phyloP scores from a whole-genome alignment of 768 basidiomycete species.

The Lactifluus piperatus region DNA sequence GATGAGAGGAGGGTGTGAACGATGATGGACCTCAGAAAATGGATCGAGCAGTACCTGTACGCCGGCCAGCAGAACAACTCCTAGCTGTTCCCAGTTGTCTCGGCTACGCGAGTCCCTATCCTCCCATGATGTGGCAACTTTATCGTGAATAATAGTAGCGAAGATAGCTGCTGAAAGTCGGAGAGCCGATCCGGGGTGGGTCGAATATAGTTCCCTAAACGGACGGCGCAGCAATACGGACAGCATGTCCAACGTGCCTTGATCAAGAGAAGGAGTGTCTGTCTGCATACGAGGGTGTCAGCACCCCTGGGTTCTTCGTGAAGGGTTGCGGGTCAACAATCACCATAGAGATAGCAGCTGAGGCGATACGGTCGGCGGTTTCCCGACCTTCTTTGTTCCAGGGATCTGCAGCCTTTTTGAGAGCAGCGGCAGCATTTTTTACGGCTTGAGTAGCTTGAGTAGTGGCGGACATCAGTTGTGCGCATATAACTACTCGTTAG shows the following conservation, averaged over 20 bases:
- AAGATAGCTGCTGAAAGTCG: conserved; percentile 17
- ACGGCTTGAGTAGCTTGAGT: background rate
- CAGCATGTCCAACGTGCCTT: background rate
- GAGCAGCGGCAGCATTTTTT: conserved; percentile 3
- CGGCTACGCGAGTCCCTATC: background rate
- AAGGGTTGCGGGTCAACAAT: background rate
- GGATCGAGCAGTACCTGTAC: conserved; percentile 10
- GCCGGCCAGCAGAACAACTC: conserved; percentile 10
- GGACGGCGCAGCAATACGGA: conserved; percentile 12
- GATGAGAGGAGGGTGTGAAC: background rate
- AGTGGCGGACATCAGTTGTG: conserved; percentile 6
- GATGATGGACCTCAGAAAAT: background rate
- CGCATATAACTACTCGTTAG: conserved; percentile 8
- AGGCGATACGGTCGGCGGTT: conserved; percentile 9
- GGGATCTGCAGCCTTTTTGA: conserved; percentile 19
- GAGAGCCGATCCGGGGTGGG: conserved; percentile 12
- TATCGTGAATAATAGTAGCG: conserved; percentile 11
- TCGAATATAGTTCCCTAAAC: conserved; percentile 11
- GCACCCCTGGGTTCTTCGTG: background rate
- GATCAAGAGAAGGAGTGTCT: background rate
- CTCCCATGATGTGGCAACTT: background rate
- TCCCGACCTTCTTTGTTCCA: conserved; percentile 17
- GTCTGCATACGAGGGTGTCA: background rate
- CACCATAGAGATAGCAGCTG: conserved; percentile 11
- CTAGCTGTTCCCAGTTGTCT: conserved; percentile 17